Percentiles rank a stretch among this genome's conserved stretches.
These are phyloP conservation scores for Populus deltoides DNA, from an alignment of 345 rosid genomes.

Conservation along the genomic window DNA sequence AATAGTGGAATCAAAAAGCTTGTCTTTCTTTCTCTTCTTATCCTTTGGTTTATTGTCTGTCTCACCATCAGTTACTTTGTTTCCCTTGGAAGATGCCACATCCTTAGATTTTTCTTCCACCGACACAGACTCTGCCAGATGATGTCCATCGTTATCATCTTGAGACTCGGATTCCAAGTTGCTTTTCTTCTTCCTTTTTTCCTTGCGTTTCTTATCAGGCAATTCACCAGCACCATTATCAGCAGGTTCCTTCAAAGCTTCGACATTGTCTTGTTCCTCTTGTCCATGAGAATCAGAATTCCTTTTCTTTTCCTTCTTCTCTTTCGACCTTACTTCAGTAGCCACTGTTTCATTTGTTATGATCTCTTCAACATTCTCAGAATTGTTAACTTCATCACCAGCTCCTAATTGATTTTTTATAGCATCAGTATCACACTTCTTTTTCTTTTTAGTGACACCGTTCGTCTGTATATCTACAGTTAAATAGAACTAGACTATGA, in stretches of 20 bases:
- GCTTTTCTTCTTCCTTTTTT: slow-evolving; percentile 44
- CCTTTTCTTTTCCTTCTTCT: slow-evolving; percentile 20
- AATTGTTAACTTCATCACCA: slow-evolving; percentile 9
- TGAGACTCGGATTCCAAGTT: slow-evolving; percentile 24
- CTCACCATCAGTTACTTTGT: slow-evolving; percentile 24
- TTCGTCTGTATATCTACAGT: slow-evolving; percentile 18
- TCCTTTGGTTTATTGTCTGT: slow-evolving; percentile 36
- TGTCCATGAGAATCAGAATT: slow-evolving; percentile 14
- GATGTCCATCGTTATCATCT: not conserved
- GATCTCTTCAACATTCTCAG: not conserved
- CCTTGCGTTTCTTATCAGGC: slow-evolving; percentile 32
- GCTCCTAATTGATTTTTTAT: slow-evolving; percentile 9
- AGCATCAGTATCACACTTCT: slow-evolving; percentile 12
- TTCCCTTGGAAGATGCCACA: slow-evolving; percentile 4
- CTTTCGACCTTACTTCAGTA: slow-evolving; percentile 18
- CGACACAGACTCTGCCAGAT: slow-evolving; percentile 4
- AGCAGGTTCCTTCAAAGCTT: slow-evolving; percentile 16
- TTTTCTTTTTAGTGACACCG: slow-evolving; percentile 25
- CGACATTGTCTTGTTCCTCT: slow-evolving; percentile 2
- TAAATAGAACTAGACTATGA: not conserved
- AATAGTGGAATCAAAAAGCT: slow-evolving; percentile 13
- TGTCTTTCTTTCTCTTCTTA: slow-evolving; percentile 50
- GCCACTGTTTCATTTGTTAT: not conserved
- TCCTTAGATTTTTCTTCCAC: slow-evolving; percentile 24
- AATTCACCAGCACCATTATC: slow-evolving; percentile 3